Evolutionary conservation across 768 basidiomycete genomes (phyloP), one percentile per base, ranked within the genome.

Genomic region (Auricularia sp.): DNA sequence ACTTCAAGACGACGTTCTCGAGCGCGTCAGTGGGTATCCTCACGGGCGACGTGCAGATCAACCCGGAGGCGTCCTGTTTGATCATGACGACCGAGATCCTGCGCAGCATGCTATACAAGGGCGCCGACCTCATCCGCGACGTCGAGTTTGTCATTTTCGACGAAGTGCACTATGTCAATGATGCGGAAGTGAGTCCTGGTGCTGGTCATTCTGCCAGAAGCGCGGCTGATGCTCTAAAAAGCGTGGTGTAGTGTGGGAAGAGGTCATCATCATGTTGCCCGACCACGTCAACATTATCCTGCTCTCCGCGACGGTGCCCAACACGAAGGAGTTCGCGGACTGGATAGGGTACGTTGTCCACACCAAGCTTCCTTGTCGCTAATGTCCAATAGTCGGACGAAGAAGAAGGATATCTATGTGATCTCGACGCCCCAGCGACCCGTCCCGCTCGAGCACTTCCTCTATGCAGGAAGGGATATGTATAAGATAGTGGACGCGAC

Each of bases 131-230:
- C 24, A 99, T 99, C 70, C 85, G 97, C 39, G 97, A 99, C 74
- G 96, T 99, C 62, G 97, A 99, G 73, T 99, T 98, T 73, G 97
- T 99, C 29, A 97, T 99, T 66, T 99, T 99, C 72, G 97, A 99
- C 72, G 97, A 99, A 73, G 97, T 99, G 36, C 97, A 99, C 76
- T 99, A 99, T 75, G 95, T 99, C 63, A 99, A 98, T 72, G 97
- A 99, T 73, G 90, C 93, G 16, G 97, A 99, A 88, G 96, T 96
- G 64, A 65, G 76, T 67, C 1, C 7, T 10, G 24, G 56, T 3
- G 8, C 16, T 6, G 8, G 8, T 5, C 42, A 37, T 18, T 67
- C 0, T 66, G 4, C 1, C 54, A 4, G 16, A 62, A 2, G 18
- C 29, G n/a, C 0, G 8, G 24, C 24, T 33, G 13, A 59, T 68